Percentiles rank a stretch among this genome's conserved stretches.
Evolutionary conservation across 257 asterid species (phyloP).

Genomic region (Fraxinus quadrangulata): DNA sequence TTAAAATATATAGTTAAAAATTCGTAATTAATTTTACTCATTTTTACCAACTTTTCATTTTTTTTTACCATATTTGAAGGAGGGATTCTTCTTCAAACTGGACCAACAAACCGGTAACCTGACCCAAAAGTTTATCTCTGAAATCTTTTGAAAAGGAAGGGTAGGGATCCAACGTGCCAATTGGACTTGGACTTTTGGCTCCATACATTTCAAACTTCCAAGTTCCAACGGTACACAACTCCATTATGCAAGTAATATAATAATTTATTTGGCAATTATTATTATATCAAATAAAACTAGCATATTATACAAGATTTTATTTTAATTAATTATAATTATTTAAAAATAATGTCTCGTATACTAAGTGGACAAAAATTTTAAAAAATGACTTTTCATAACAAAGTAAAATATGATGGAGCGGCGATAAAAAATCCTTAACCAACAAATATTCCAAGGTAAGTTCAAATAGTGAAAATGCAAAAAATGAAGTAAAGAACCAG

Average conservation of each 20-base stretch:
- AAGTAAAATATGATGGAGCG: too few species aligned
- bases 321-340: too few species aligned
- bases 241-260: not conserved
- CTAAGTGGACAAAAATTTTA: conserved; percentile 2
- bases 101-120: not conserved
- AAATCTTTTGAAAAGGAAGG: not conserved
- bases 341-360: not conserved
- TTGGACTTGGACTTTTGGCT: not conserved
- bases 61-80: not conserved
- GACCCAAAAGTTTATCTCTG: not conserved
- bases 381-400: conserved; percentile 63
- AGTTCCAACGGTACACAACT: not conserved
- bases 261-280: too few species aligned
- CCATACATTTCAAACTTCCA: conserved; percentile 1
- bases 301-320: too few species aligned
- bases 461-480: too few species aligned
- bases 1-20: too few species aligned
- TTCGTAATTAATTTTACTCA: not conserved
- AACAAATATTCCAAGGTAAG: not conserved
- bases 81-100: not conserved
- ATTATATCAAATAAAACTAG: too few species aligned
- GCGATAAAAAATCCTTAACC: too few species aligned
- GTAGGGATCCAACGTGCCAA: not conserved
- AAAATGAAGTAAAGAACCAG: too few species aligned
- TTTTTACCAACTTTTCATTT: not conserved